A percentile compares a stretch with the other conserved stretches of the same genome.
Conservation (phyloP, 805 yeast genomes). For the Ogataea dorogensis region DNA sequence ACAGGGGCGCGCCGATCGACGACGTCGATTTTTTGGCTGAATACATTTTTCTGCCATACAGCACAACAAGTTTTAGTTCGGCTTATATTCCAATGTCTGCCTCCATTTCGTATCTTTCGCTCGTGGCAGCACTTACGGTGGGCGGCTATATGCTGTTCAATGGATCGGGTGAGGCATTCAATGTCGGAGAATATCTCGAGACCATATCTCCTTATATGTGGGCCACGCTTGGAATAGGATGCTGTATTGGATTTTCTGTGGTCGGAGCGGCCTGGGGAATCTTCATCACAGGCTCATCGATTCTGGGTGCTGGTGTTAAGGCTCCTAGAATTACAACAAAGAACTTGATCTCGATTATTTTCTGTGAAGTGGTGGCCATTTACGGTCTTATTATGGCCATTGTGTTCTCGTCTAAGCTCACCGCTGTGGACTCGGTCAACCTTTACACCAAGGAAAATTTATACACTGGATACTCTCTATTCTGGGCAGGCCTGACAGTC, state of each 20-base stretch:
- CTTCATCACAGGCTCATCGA: conserved; percentile 90
- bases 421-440: conserved; percentile 60
- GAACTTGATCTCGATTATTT: conserved; percentile 92
- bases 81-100: conserved; percentile 12
- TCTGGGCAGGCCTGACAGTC: conserved; percentile 98
- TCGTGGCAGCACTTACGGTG: conserved; percentile 33
- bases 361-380: conserved; percentile 98
- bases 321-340: conserved; percentile 97
- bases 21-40: conserved; percentile 7
- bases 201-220: conserved; percentile 94
- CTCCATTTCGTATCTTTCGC: conserved; percentile 24
- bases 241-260: conserved; percentile 91
- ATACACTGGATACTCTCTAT: conserved; percentile 91
- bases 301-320: conserved; percentile 96
- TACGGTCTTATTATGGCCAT: conserved; percentile 97
- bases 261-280: conserved; percentile 99
- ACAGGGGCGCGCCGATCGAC: conserved; percentile 7
- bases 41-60: conserved; percentile 11
- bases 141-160: conserved; percentile 71
- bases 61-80: conserved; percentile 11
- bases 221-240: conserved; percentile 88
- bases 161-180: conserved; percentile 88
- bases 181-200: conserved; percentile 83
- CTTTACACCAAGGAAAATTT: conserved; percentile 78
- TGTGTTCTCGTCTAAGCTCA: conserved; percentile 88